Conservation (phyloP, 192 early-diverging fungal species). For the Coemansia sp. region DNA sequence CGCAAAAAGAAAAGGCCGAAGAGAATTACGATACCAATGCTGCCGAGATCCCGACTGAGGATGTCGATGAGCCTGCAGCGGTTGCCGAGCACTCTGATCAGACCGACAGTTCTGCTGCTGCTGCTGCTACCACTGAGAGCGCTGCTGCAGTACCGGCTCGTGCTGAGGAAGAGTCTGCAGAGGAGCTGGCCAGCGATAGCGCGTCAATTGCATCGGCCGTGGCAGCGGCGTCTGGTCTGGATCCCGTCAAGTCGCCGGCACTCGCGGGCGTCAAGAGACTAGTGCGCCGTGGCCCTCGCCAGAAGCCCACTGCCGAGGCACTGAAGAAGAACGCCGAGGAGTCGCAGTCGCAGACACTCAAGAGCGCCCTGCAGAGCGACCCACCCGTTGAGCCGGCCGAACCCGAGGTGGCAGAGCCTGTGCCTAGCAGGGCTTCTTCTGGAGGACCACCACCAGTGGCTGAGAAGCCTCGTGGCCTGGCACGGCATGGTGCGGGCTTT, state of each 20-base stretch:
- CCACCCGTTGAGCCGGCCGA: slow-evolving; percentile 11
- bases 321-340: slow-evolving; percentile 38
- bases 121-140: neutral
- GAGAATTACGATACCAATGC: neutral
- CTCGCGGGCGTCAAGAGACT: slow-evolving; percentile 37
- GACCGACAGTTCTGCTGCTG: neutral
- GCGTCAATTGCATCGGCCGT: too few relatives aligned
- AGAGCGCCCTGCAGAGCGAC: slow-evolving; percentile 35
- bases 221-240: slow-evolving; percentile 12
- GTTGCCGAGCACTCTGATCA: too few relatives aligned
- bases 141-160: neutral
- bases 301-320: slow-evolving; percentile 46
- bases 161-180: slow-evolving; percentile 2
- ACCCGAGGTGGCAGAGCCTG: slow-evolving; percentile 6
- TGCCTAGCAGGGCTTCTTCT: too few relatives aligned
- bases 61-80: neutral
- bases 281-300: slow-evolving; percentile 41
- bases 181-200: too few relatives aligned
- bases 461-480: slow-evolving; percentile 37
- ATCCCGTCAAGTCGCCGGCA: slow-evolving; percentile 40
- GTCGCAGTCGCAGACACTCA: slow-evolving; percentile 42
- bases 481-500: slow-evolving; percentile 15
- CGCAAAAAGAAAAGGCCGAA: neutral
- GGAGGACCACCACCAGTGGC: slow-evolving; percentile 25
- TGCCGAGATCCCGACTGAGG: neutral